Conservation (phyloP, 2,329 filamentous ascomycete species). For the Fusarium sp. region DNA sequence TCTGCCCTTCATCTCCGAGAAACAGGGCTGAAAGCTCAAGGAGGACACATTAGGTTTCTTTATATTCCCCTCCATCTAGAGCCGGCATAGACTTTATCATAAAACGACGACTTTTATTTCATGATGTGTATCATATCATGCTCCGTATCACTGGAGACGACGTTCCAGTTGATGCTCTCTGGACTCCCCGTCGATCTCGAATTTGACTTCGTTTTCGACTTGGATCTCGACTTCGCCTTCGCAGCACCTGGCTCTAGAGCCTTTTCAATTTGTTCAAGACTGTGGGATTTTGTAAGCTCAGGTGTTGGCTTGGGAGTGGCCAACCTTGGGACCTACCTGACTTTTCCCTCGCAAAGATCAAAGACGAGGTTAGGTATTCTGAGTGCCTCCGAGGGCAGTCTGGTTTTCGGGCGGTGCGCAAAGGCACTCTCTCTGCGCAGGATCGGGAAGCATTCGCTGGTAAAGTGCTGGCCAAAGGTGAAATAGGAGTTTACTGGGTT, state of each 20-base stretch:
- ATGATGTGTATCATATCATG: constrained; percentile 49
- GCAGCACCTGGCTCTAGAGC: constrained; percentile 40
- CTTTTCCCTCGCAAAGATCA: constrained; percentile 44
- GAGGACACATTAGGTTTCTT: constrained; percentile 46
- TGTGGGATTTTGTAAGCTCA: constrained; percentile 31
- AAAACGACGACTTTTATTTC: constrained; percentile 36
- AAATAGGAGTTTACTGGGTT: constrained; percentile 46
- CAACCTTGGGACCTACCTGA: constrained; percentile 36
- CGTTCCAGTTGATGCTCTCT: constrained; percentile 30
- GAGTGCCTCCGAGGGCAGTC: constrained; percentile 40
- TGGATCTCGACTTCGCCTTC: constrained; percentile 33
- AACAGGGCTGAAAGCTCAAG: constrained; percentile 44
- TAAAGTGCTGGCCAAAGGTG: constrained; percentile 48
- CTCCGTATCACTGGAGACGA: constrained; percentile 34
- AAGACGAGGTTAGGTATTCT: constrained; percentile 45
- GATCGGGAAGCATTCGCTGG: constrained; percentile 45
- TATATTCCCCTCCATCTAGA: constrained; percentile 47
- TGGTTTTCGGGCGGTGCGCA: constrained; percentile 43
- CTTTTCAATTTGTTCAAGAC: constrained; percentile 45
- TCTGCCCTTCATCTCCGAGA: constrained; percentile 45
- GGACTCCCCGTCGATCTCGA: constrained; percentile 28
- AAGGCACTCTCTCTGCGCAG: constrained; percentile 42
- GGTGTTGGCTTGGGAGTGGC: background rate
- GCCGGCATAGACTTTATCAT: constrained; percentile 31
- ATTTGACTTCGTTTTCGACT: constrained; percentile 22